These are phyloP conservation scores for Cladosporium sp. DNA, from an alignment of 2,329 filamentous ascomycete species.

Conservation along the genomic window DNA sequence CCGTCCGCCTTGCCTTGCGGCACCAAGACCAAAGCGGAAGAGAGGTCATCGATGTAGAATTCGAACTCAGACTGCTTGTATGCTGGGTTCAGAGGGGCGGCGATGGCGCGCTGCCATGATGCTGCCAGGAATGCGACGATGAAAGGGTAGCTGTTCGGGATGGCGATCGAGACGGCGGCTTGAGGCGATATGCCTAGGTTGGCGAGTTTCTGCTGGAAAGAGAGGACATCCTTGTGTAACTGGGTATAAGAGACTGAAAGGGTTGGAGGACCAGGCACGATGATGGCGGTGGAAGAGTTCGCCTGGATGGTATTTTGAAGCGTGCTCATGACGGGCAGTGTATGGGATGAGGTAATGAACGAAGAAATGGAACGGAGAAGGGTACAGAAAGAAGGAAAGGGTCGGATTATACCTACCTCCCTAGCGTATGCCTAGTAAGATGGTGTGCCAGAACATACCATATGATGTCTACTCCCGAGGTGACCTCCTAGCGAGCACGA, in stretches of 20 bases:
- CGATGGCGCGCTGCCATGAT: conserved; percentile 78
- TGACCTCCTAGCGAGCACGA: too few relatives aligned
- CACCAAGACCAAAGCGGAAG: conserved; percentile 72
- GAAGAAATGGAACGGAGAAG: background rate
- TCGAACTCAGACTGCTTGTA: conserved; percentile 91
- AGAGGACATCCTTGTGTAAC: conserved; percentile 60
- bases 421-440: background rate
- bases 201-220: conserved; percentile 76
- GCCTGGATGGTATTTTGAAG: conserved; percentile 55
- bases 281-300: conserved; percentile 59
- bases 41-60: conserved; percentile 86
- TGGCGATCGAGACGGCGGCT: conserved; percentile 75
- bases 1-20: conserved; percentile 64
- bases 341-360: background rate
- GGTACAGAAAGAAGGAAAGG: background rate
- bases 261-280: conserved; percentile 65
- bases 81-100: conserved; percentile 79
- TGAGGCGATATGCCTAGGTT: conserved; percentile 65
- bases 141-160: conserved; percentile 83
- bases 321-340: conserved; percentile 46
- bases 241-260: conserved; percentile 67
- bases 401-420: conserved; percentile 2
- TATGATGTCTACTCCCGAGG: too few relatives aligned
- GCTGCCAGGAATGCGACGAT: conserved; percentile 82
- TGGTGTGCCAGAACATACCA: too few relatives aligned